Percentiles rank a stretch among this genome's conserved stretches.
phyloP scores from a whole-genome alignment of 139 green algal species.

The Tetradesmus obliquus region DNA sequence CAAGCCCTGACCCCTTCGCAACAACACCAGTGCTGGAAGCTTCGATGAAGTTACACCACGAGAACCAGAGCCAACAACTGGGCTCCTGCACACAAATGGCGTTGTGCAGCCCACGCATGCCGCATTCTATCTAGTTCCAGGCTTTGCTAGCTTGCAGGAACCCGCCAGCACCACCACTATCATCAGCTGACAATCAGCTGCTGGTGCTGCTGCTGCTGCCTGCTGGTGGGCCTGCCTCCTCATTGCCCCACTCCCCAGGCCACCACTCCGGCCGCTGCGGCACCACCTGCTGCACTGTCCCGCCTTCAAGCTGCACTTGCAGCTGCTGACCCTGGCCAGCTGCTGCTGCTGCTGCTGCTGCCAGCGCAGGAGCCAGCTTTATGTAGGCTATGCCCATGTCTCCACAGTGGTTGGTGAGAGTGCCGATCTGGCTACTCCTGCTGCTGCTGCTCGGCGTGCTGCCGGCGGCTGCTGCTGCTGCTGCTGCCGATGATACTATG shows the following conservation, averaged over 20 bases:
- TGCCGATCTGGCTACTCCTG: slow-evolving; percentile 19
- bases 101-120: too few relatives aligned
- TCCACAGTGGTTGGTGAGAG: slow-evolving; percentile 37
- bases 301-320: slow-evolving; percentile 8
- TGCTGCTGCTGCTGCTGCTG: background rate
- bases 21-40: too few relatives aligned
- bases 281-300: slow-evolving; percentile 20
- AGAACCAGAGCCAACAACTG: too few relatives aligned
- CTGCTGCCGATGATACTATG: background rate
- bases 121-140: too few relatives aligned
- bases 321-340: background rate
- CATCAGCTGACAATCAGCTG: background rate
- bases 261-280: slow-evolving; percentile 57
- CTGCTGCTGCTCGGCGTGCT: slow-evolving; percentile 3
- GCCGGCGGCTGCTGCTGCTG: background rate
- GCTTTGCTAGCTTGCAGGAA: too few relatives aligned
- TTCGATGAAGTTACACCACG: too few relatives aligned
- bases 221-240: slow-evolving; percentile 36
- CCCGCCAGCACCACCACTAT: too few relatives aligned
- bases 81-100: too few relatives aligned
- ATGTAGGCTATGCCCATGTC: slow-evolving; percentile 61
- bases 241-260: slow-evolving; percentile 57
- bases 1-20: too few relatives aligned
- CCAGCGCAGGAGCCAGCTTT: slow-evolving; percentile 47
- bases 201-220: background rate